Evolutionary conservation across 2,329 filamentous ascomycete species (phyloP), one percentile per base, ranked within the genome.

Genomic region (Macroventuria anomochaeta): DNA sequence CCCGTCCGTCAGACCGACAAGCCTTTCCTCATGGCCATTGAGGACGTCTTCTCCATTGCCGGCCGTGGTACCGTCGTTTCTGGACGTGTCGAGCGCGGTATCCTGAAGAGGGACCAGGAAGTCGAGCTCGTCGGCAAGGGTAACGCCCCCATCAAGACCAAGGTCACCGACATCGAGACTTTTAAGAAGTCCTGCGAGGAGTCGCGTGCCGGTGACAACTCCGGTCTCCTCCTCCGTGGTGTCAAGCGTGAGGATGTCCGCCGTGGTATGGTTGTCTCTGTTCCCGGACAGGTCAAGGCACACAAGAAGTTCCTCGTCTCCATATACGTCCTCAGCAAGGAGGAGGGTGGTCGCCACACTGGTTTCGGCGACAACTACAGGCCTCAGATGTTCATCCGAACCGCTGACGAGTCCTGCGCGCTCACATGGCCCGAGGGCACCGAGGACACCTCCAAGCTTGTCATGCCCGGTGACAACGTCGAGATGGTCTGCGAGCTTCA

Each of bases 141-240:
- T 65, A 78, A 80, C 52, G 84, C 87, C 38, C 80, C 91, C 64
- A 90, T 97, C 83, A 97, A 96, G 87, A 97, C 95, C 78, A 97
- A 97, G 85, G 93, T 99, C 63, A 99, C 95, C 72, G 96, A 99
- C 74, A 97, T 99, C 67, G 95, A 99, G 84, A 99, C 93, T 64
- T 99, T 99, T 85, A 97, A 97, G 86, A 99, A 99, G 86, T 96
- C 92, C 42, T 97, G 95, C 79, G 93, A 97, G 54, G 91, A 96
- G 80, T 96, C 93, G 55, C 87, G 90, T 70, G 95, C 95, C 58
- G 95, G 95, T 77, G 95, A 99, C 80, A 99, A 97, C 87, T 97
- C 95, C 21, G 95, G 95, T 74, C 89, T 99, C 31, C 86, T 99
- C 48, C 88, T 99, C 77, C 91, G 95, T 80, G 93, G 95, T 83